Evolutionary conservation across 2,329 filamentous ascomycete genomes (phyloP), one percentile per base, ranked within the genome.

Genomic region (Cercospora citrullina): DNA sequence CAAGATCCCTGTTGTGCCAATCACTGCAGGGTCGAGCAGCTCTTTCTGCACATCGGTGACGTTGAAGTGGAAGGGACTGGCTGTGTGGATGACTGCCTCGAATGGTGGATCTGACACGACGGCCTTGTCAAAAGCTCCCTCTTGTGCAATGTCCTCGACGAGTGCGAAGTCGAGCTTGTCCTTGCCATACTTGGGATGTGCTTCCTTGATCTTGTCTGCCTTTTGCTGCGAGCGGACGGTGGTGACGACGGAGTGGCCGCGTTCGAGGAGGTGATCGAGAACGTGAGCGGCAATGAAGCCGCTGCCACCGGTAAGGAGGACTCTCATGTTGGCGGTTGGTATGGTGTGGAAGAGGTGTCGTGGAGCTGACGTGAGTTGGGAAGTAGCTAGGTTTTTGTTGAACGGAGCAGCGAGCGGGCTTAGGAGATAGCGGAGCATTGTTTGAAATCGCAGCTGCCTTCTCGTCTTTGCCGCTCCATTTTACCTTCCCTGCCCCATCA

Each of bases 1-100:
- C 69, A 90, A 77, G 62, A 90, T 86, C 12, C 87, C 87, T 0
- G 85, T 87, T 0, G 87, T 90, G 63, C 87, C 87, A 72, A 88
- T 88, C 69, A 89, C 81, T 9, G 87, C 87, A 14, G 87, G 86
- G 71, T 89, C 87, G 39, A 88, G 78, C 31, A 88, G 80, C 68
- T 85, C 79, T 79, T 90, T 88, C 70, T 62, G 42, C 18, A 91
- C 89, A 71, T 89, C 86, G 39, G 92, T 88, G 65, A 95, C 87
- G 36, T 90, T 90, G 76, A 89, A 86, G 73, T 91, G 89, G 81
- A 91, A 94, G 0, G 92, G 91, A 36, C 87, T 89, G 2, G 91
- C 90, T 5, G 90, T 92, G 77, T 93, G 90, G 62, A 93, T 84
- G 60, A 94, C 90, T 57, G 86, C 89, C 73, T 92, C 89, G 70